Evolutionary conservation across 192 early-diverging fungal genomes (phyloP).

Genomic region (Mortierella hygrophila): DNA sequence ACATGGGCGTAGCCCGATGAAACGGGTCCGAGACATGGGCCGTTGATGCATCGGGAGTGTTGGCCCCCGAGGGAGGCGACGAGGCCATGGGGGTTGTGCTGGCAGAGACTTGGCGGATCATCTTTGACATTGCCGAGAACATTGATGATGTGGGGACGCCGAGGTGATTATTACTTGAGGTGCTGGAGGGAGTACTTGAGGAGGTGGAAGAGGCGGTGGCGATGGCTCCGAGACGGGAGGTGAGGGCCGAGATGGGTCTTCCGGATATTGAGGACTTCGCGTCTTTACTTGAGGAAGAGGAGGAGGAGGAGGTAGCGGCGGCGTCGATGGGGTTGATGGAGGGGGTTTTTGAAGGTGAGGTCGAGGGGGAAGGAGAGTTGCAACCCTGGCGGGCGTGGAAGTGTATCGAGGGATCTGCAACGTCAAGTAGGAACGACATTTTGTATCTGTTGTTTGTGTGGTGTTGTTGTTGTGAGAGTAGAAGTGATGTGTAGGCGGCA

Average conservation of each 20-base stretch:
- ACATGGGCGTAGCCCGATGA: not conserved
- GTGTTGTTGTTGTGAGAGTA: not conserved
- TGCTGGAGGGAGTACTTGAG: not conserved
- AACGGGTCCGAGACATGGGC: constrained; percentile 38
- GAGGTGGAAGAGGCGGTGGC: not conserved
- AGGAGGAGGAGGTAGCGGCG: not conserved
- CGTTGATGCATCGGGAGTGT: constrained; percentile 19
- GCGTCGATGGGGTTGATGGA: not conserved
- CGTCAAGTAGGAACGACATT: constrained; percentile 50
- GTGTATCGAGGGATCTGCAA: constrained; percentile 52
- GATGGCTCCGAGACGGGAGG: not conserved
- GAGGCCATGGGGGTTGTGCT: not conserved
- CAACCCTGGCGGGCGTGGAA: constrained; percentile 39
- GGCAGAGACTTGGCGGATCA: constrained; percentile 37
- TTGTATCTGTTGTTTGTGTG: not conserved
- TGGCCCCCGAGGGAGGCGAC: constrained; percentile 1
- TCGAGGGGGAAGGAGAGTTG: constrained; percentile 3
- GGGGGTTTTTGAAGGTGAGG: constrained; percentile 3
- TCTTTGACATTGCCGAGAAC: constrained; percentile 45
- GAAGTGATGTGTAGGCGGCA: not conserved
- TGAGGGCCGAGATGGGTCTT: not conserved
- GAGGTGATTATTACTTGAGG: constrained; percentile 8
- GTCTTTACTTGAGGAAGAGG: not conserved
- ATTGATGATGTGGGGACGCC: constrained; percentile 2
- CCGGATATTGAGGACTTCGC: not conserved